Evolutionary conservation across 2,329 filamentous ascomycete species (phyloP), one percentile per base, ranked within the genome.

Genomic region (Colletotrichum euphorbiae): DNA sequence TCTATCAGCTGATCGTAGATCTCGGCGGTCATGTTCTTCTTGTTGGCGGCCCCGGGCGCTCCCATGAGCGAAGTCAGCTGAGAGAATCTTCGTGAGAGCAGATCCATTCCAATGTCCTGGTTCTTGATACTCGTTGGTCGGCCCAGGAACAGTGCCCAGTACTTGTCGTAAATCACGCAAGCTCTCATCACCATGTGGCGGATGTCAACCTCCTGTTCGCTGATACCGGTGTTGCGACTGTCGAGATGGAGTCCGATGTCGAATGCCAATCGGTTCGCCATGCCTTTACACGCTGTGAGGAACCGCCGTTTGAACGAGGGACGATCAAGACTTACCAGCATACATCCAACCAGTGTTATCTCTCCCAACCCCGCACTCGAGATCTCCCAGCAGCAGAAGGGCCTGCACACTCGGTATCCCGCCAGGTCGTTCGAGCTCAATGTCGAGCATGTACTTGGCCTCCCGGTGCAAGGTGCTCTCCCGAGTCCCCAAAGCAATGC

Each of bases 271-370:
- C 82, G 78, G 70, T 80, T 82, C 19, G 81, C 80, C 77, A 82
- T 82, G 15, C 79, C 79, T 79, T 12, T 15, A 36, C 11, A 15
- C 6, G 3, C 9, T 2, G 3, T 36, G 13, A 57, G 67, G 71
- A 48, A 71, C 51, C 21, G 50, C 59, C 73, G 48, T 73, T 71
- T 11, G 21, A 13, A 73, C 73, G 8, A 6, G 72, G 69, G n/a
- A 73, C 17, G 21, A 11, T 59, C 2, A 28, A 28, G 72, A 76
- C 78, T 78, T 74, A 77, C 83, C 84, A 5, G 82, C 80, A 73
- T 86, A 86, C 77, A 87, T 83, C 85, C 85, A 87, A 3, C 84
- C 85, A 1, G 83, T 78, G 60, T 85, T 84, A 61, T 87, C 85
- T 57, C 85, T 76, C 3, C 85, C 85, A 17, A 86, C 81, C 57